Evolutionary conservation across 2,329 filamentous ascomycete genomes (phyloP).

Genomic region (Calonectria hawksworthii): DNA sequence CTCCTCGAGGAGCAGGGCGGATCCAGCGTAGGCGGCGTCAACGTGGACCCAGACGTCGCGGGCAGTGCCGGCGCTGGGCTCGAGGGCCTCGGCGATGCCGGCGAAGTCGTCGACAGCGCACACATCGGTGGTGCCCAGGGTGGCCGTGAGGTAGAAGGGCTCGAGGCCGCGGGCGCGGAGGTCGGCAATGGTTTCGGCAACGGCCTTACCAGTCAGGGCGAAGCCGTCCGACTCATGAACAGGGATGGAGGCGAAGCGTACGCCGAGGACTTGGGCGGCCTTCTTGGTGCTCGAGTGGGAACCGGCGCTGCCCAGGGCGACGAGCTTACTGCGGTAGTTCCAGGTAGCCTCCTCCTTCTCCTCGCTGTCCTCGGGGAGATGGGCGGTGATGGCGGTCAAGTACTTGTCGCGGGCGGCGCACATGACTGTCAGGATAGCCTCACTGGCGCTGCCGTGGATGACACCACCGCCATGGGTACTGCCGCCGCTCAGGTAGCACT

Average conservation of each 20-base stretch:
- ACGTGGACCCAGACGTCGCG: constrained; percentile 89
- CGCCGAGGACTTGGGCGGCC: constrained; percentile 86
- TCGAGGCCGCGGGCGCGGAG: constrained; percentile 79
- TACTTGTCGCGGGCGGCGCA: constrained; percentile 89
- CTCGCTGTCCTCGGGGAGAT: constrained; percentile 63
- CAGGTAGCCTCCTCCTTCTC: constrained; percentile 80
- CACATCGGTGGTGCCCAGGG: constrained; percentile 88
- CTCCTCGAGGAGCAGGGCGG: constrained; percentile 85
- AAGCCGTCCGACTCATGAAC: constrained; percentile 75
- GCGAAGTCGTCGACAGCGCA: constrained; percentile 89
- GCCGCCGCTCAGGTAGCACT: constrained; percentile 79
- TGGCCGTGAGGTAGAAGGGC: constrained; percentile 89
- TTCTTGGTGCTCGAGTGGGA: constrained; percentile 90
- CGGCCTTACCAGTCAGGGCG: constrained; percentile 75
- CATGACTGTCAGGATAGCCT: constrained; percentile 89
- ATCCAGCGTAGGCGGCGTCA: constrained; percentile 93
- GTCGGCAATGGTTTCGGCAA: constrained; percentile 74
- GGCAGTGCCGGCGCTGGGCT: constrained; percentile 43
- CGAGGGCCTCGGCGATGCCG: constrained; percentile 70
- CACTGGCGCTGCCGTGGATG: constrained; percentile 92
- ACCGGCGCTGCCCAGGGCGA: constrained; percentile 84
- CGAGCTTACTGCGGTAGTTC: constrained; percentile 67
- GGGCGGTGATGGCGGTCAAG: constrained; percentile 71
- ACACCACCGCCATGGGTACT: constrained; percentile 85
- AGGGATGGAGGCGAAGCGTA: constrained; percentile 81